Evolutionary conservation across 768 basidiomycete genomes (phyloP).

Genomic region (Pisolithus albus): DNA sequence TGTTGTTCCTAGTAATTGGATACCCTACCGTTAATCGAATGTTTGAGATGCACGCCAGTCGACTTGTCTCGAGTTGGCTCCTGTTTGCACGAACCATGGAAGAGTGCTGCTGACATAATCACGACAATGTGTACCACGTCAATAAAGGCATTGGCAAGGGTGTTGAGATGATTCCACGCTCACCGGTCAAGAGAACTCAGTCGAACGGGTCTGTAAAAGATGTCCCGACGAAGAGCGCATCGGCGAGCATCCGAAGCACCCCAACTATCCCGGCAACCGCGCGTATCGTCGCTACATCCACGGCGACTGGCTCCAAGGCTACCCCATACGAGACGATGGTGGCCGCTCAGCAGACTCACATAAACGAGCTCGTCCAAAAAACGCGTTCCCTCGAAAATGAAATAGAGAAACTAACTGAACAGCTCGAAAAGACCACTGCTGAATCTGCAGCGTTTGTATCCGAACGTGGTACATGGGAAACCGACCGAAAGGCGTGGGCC

Average conservation of each 20-base stretch:
- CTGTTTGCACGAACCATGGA: too few species aligned
- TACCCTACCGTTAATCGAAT: too few species aligned
- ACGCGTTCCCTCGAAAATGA: constrained; percentile 59
- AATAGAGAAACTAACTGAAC: constrained; percentile 47
- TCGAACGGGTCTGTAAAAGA: constrained; percentile 4
- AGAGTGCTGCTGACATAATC: too few species aligned
- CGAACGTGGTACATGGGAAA: constrained; percentile 30
- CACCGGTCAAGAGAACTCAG: constrained; percentile 17
- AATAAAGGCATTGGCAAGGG: not conserved
- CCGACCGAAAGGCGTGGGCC: constrained; percentile 20
- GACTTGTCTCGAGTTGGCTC: too few species aligned
- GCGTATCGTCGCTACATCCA: constrained; percentile 21
- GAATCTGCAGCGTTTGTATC: constrained; percentile 31
- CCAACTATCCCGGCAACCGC: constrained; percentile 15
- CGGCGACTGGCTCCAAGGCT: constrained; percentile 23
- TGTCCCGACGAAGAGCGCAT: constrained; percentile 11
- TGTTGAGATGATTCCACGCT: constrained; percentile 22
- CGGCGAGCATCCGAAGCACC: constrained; percentile 18
- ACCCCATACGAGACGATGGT: constrained; percentile 43
- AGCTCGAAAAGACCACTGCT: constrained; percentile 32
- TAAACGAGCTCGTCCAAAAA: constrained; percentile 66
- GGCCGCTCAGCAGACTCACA: constrained; percentile 58
- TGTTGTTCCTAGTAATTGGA: too few species aligned
- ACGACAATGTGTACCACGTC: not conserved
- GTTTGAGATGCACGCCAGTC: too few species aligned